Evolutionary conservation across 106 monocot species (phyloP), one percentile per base, ranked within the genome.

Genomic region (Allium cepa): DNA sequence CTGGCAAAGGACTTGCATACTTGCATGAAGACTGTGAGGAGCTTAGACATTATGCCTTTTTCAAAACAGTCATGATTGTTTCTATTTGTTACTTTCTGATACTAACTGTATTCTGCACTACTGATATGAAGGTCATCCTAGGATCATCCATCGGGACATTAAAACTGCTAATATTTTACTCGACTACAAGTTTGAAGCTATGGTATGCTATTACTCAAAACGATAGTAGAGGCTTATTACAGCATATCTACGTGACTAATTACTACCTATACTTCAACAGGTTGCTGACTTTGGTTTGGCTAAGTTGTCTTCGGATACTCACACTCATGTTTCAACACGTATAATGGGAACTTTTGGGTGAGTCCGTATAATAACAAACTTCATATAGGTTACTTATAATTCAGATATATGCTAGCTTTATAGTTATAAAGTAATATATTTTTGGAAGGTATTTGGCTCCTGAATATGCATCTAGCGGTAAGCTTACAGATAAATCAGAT

Each of bases 1-100:
- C 91, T 1, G 91, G 86, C 7, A 91, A 84, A 66, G 87, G 91
- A 18, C 84, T 91, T 17, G 91, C 91, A 11, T 91, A 91, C 71
- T 76, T 91, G 68, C 91, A 91, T 62, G 91, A 91, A 69, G 91
- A 91, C 47, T 91, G 91, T 84, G 55, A 81, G 86, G 8, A 18
- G 49, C 10, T 53, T 52, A 49, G 22, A 16, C 28, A 56, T 11
- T 63, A 7, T 47, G 12, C 28, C 12, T 51, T 3, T 46, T 55
- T 53, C 13, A 17, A 8, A 1, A 8, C 60, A 57, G 7, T 46
- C 10, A 12, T 46, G 12, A 62, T 62, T 16, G 10, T 6, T 1
- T 50, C 12, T 8, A n/a, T 69, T 26, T 7, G 3, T 18, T 69
- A 57, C 13, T 26, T 45, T 46, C 45, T 62, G n/a, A 62, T 53